Percentiles rank a stretch among this genome's conserved stretches.
These are phyloP conservation scores for Leccinum rimulosum DNA, from an alignment of 768 basidiomycete species.

Conservation along the genomic window DNA sequence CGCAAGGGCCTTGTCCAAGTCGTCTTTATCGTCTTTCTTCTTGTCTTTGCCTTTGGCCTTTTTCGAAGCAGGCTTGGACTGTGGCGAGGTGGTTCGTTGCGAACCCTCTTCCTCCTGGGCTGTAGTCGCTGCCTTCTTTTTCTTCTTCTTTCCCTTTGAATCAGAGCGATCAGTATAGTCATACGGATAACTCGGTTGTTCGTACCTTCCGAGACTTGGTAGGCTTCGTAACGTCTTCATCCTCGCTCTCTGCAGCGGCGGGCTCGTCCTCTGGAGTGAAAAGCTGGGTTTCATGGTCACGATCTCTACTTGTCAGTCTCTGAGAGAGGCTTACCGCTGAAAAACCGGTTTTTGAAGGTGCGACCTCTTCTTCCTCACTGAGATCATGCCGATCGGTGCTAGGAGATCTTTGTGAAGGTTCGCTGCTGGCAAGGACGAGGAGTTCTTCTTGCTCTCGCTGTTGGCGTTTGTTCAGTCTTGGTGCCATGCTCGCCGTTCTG, in stretches of 20 bases:
- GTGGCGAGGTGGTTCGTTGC: constrained; percentile 10
- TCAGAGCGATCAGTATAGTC: constrained; percentile 1
- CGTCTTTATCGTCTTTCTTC: constrained; percentile 62
- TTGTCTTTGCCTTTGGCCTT: constrained; percentile 65
- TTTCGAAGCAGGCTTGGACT: constrained; percentile 49
- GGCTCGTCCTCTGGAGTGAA: constrained; percentile 34
- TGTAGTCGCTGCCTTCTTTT: constrained; percentile 29
- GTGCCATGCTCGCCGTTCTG: constrained; percentile 47
- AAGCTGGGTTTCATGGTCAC: constrained; percentile 37
- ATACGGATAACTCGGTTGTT: background rate
- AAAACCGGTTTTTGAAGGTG: constrained; percentile 34
- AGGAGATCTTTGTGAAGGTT: constrained; percentile 12
- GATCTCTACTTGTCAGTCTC: constrained; percentile 9
- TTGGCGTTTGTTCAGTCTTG: constrained; percentile 79
- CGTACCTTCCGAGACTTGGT: constrained; percentile 26
- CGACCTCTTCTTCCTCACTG: constrained; percentile 39
- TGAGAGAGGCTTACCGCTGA: constrained; percentile 39
- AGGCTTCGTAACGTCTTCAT: constrained; percentile 19
- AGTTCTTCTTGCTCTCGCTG: constrained; percentile 85
- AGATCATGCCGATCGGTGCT: constrained; percentile 19
- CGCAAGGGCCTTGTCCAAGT: constrained; percentile 80
- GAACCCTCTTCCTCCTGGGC: constrained; percentile 3
- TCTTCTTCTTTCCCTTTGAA: constrained; percentile 39
- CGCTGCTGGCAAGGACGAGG: constrained; percentile 43
- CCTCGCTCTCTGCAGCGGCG: constrained; percentile 18